Base-by-base conservation (phyloP, 2,329 filamentous ascomycete species). In the Elsinoe australis region DNA sequence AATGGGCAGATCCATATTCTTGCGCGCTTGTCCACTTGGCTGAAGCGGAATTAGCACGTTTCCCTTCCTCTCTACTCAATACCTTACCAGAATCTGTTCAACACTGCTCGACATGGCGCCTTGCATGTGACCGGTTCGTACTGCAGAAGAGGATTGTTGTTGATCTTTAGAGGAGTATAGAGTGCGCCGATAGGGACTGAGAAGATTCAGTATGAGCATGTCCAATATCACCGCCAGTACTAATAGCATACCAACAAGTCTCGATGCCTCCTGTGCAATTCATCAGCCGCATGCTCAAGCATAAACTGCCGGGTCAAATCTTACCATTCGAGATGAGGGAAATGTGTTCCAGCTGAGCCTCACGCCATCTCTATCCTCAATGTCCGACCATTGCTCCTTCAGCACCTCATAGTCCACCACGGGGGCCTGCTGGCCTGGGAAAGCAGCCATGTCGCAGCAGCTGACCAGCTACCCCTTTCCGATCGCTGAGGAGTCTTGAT, bases 281-380 rank as follows among this genome's bases (percentile, higher is more conserved):
- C 4, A 22, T 48, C 24, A 51, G 51, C 35, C 46, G 45, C 34
- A 28, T 47, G 26, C 36, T 24, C 18, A 12, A 49, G 46, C 49
- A 45, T 35, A 44, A 26, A 33, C 1, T 14, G 24, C 14, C 9
- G 19, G 35, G 8, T 14, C 17, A 12, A 5, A 10, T 15, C 34
- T 28, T 49, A 49, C 53, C 88, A 98, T 95, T 66, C 92, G 87
- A 62, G 90, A 90, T 73, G 89, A 95, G 42, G 92, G 92, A 63
- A 98, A 94, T 53, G 94, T 94, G 66, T 98, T 98, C 92, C 92
- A 98, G 70, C 90, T 95, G 56, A 98, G 76, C 54, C 92, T 83
- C 62, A 96, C 80, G 53, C 92, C 92, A 80, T 98, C 92, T 58
- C 87, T 82, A 63, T 98, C 92, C 73, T 98, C 92, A 51, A 94